A percentile compares a stretch with the other conserved stretches of the same genome.
These are phyloP conservation scores for Amauroascus niger DNA, from an alignment of 2,329 filamentous ascomycete species.

Conservation along the genomic window DNA sequence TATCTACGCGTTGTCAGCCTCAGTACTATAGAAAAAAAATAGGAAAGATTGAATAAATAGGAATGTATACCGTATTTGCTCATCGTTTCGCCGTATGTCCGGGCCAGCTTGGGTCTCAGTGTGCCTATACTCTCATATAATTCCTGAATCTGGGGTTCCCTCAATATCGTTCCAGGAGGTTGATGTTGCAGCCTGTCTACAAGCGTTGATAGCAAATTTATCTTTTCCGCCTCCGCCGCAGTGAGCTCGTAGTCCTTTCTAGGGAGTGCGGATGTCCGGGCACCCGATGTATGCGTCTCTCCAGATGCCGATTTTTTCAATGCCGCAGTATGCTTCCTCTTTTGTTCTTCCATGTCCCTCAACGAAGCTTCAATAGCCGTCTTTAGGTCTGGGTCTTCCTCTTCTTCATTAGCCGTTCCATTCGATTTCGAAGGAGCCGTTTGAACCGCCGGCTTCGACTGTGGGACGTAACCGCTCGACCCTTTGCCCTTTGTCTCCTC, in stretches of 20 bases:
- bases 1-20: conserved; percentile 50
- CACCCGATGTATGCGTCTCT: conserved; percentile 40
- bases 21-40: no score
- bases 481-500: conserved; percentile 76
- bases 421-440: conserved; percentile 28
- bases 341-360: conserved; percentile 96
- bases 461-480: conserved; percentile 61
- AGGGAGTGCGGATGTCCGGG: conserved; percentile 48
- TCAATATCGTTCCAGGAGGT: conserved; percentile 86
- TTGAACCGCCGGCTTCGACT: conserved; percentile 37
- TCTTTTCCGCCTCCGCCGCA: conserved; percentile 90
- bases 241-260: conserved; percentile 94
- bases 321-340: conserved; percentile 74
- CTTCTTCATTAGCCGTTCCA: conserved; percentile 49
- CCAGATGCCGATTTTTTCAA: conserved; percentile 67
- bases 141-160: conserved; percentile 96
- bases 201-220: conserved; percentile 87
- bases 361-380: conserved; percentile 91
- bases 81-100: conserved; percentile 98
- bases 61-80: conserved; percentile 77
- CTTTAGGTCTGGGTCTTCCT: conserved; percentile 86
- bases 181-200: conserved; percentile 93
- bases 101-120: conserved; percentile 80
- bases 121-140: conserved; percentile 95
- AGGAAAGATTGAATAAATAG: background rate